A percentile compares a stretch with the other conserved stretches of the same genome.
Conservation (phyloP, 176 grass and related monocot species). For the Cymbopogon citratus region DNA sequence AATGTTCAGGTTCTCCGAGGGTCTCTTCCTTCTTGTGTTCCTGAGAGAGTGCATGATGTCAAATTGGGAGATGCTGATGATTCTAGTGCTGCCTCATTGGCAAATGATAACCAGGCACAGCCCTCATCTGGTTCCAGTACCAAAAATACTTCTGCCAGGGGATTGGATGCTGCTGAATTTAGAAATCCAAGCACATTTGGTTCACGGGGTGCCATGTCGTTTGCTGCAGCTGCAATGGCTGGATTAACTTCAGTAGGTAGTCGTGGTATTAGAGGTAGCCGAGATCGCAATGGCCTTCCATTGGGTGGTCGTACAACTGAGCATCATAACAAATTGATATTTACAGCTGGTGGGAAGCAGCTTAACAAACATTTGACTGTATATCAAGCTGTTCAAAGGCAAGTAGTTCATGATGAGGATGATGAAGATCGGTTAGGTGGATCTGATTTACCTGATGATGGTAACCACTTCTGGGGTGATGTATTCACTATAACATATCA, state of each 20-base stretch:
- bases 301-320: conserved; percentile 40
- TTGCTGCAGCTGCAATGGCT: conserved; percentile 81
- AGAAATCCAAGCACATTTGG: conserved; percentile 53
- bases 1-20: conserved; percentile 56
- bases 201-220: conserved; percentile 75
- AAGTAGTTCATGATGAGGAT: conserved; percentile 59
- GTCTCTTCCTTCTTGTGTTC: conserved; percentile 60
- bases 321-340: conserved; percentile 59
- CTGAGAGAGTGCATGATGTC: conserved; percentile 76
- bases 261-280: conserved; percentile 57
- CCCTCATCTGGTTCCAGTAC: conserved; percentile 48
- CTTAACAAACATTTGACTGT: conserved; percentile 80
- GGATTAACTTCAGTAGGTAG: conserved; percentile 68
- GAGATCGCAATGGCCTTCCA: conserved; percentile 50
- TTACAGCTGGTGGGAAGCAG: conserved; percentile 65
- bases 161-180: conserved; percentile 45
- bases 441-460: conserved; percentile 64
- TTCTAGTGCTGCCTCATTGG: conserved; percentile 41
- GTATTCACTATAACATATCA: conserved; percentile 89
- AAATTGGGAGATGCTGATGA: conserved; percentile 67
- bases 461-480: conserved; percentile 70
- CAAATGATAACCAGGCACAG: conserved; percentile 45
- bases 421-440: conserved; percentile 57
- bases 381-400: conserved; percentile 84
- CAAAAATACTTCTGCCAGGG: conserved; percentile 35